These are phyloP conservation scores for Rhodotorula mucilaginosa DNA, from an alignment of 1,284 basidiomycete genomes.

Conservation along the genomic window DNA sequence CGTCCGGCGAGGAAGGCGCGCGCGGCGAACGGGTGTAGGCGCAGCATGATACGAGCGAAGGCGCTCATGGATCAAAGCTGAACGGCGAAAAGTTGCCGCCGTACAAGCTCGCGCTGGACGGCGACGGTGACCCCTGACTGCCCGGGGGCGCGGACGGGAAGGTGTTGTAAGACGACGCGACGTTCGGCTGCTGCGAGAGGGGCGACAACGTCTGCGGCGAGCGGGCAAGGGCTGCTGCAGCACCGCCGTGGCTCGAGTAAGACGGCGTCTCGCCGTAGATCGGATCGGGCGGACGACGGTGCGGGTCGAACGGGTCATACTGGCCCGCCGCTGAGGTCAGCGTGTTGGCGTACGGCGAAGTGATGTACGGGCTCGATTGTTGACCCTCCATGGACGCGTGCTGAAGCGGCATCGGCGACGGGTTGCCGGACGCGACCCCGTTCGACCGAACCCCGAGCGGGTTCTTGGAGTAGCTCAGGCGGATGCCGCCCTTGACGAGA, in stretches of 20 bases:
- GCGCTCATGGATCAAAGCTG: constrained; percentile 7
- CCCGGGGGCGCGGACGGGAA: not conserved
- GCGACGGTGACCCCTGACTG: not conserved
- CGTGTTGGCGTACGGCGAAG: constrained; percentile 1
- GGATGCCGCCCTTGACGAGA: constrained; percentile 89
- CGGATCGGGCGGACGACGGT: constrained; percentile 29
- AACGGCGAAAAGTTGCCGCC: constrained; percentile 22
- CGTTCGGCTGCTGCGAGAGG: not conserved
- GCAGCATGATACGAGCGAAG: not conserved
- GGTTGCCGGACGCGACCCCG: constrained; percentile 18
- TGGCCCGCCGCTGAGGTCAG: not conserved
- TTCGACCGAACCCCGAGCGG: constrained; percentile 39
- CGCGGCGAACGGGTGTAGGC: not conserved
- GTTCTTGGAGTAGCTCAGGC: constrained; percentile 85
- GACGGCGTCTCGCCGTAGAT: constrained; percentile 17
- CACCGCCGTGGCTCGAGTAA: not conserved
- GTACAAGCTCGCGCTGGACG: constrained; percentile 1
- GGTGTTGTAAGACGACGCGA: not conserved
- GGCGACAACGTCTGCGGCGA: not conserved
- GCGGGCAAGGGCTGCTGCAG: not conserved
- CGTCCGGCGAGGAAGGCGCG: not conserved
- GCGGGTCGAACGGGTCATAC: constrained; percentile 14
- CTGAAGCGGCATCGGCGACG: not conserved
- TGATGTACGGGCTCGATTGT: not conserved
- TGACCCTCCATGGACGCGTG: not conserved